These are phyloP conservation scores for Harringtonia lauricola DNA, from an alignment of 2,329 filamentous ascomycete genomes.

Conservation along the genomic window DNA sequence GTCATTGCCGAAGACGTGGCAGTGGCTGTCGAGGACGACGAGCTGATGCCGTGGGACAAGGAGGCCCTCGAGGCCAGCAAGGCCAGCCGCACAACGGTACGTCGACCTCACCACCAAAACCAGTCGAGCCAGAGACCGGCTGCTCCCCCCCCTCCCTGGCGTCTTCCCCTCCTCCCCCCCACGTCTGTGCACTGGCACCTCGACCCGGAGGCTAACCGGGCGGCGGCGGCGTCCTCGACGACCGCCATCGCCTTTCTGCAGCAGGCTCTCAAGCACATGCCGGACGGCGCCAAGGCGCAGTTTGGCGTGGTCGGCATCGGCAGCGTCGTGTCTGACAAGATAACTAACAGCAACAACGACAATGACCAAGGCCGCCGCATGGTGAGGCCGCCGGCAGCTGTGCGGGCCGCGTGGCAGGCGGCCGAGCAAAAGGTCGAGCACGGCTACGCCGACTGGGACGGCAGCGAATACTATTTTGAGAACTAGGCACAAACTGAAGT, in stretches of 20 bases:
- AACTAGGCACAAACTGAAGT: no score
- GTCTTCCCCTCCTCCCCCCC: neutral
- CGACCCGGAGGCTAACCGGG: conserved; percentile 6
- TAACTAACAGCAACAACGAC: no score
- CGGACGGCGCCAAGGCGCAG: neutral
- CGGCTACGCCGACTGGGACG: neutral
- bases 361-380: no score
- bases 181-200: neutral
- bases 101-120: no score
- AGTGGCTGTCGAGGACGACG: conserved; percentile 2
- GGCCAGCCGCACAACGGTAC: neutral
- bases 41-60: conserved; percentile 9
- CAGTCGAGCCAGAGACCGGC: no score
- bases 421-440: neutral
- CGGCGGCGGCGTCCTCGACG: conserved; percentile 6
- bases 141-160: neutral
- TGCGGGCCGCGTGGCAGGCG: neutral
- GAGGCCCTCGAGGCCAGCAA: conserved; percentile 10
- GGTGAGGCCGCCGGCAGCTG: neutral
- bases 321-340: neutral
- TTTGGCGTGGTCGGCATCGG: conserved; percentile 6
- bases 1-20: neutral
- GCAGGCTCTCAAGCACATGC: conserved; percentile 3
- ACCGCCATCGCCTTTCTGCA: conserved; percentile 5
- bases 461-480: conserved; percentile 1